These are phyloP conservation scores for Oryza coarctata DNA, from an alignment of 176 grass and related monocot genomes.

Conservation along the genomic window DNA sequence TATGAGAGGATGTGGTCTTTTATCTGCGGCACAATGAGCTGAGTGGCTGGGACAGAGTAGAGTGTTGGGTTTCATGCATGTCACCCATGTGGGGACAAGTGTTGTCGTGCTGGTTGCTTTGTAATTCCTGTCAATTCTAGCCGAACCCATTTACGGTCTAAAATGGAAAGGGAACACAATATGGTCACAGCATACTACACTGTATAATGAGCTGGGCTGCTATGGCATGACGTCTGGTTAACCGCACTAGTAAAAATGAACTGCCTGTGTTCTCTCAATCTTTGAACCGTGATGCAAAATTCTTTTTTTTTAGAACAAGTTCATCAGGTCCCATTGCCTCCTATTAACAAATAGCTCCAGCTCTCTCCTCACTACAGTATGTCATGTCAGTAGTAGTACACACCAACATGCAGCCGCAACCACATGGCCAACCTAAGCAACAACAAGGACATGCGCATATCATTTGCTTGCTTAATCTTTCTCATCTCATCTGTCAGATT, in stretches of 20 bases:
- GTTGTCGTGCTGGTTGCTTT: not conserved
- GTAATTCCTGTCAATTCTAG: conserved; percentile 9
- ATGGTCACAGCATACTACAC: not conserved
- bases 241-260: not conserved
- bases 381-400: not conserved
- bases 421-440: conserved; percentile 51
- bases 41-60: not conserved
- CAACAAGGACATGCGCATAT: conserved; percentile 17
- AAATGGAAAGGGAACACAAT: not conserved
- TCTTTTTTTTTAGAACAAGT: not conserved
- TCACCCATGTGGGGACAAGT: conserved; percentile 28
- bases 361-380: not conserved
- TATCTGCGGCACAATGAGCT: not conserved
- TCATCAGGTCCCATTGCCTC: not conserved
- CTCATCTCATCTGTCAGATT: conserved; percentile 18
- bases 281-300: not conserved
- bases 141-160: conserved; percentile 10
- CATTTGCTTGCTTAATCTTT: conserved; percentile 42
- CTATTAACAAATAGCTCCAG: not conserved
- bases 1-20: not conserved
- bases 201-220: not conserved
- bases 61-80: not conserved
- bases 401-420: conserved; percentile 23
- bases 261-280: not conserved
- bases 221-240: not conserved